phyloP scores from a whole-genome alignment of 495 filamentous ascomycete species.

The Aspergillus bertholletiae region DNA sequence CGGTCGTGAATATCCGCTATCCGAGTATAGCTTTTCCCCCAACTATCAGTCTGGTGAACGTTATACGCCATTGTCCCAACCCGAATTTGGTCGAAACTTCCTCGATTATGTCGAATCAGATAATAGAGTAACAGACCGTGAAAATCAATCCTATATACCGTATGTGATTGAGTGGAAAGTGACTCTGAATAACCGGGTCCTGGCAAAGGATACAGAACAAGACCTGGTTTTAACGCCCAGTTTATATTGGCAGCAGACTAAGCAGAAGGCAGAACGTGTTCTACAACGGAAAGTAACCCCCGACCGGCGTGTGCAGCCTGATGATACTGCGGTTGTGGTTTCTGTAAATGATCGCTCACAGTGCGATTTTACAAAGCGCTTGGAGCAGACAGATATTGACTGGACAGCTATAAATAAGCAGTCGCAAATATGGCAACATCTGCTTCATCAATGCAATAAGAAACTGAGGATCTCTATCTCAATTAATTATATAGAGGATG shows the following conservation, averaged over 20 bases:
- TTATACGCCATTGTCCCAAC: slow-evolving; percentile 11
- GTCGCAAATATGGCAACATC: slow-evolving; percentile 10
- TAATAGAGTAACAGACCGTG: background rate
- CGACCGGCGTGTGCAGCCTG: slow-evolving; percentile 12
- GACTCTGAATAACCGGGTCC: slow-evolving; percentile 26
- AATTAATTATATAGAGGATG: slow-evolving; percentile 4
- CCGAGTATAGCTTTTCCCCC: slow-evolving; percentile 12
- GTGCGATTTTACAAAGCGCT: slow-evolving; percentile 20
- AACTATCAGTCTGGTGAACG: background rate
- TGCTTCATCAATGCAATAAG: slow-evolving; percentile 2
- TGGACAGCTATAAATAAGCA: slow-evolving; percentile 21
- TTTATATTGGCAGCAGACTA: slow-evolving; percentile 15
- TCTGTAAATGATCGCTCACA: slow-evolving; percentile 20
- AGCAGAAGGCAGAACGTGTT: slow-evolving; percentile 5
- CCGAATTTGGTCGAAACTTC: background rate
- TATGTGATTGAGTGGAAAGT: slow-evolving; percentile 19
- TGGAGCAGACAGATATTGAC: slow-evolving; percentile 16
- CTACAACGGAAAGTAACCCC: slow-evolving; percentile 10
- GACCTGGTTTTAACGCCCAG: slow-evolving; percentile 21
- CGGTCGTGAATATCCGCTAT: slow-evolving; percentile 13
- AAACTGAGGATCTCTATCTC: slow-evolving; percentile 2
- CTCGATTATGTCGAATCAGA: too few relatives aligned
- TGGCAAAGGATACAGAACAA: slow-evolving; percentile 31
- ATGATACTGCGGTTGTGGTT: slow-evolving; percentile 19
- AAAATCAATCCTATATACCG: too few relatives aligned